Evolutionary conservation across 2,329 filamentous ascomycete genomes (phyloP), one percentile per base, ranked within the genome.

Genomic region (Tolypocladium ophioglossoides): DNA sequence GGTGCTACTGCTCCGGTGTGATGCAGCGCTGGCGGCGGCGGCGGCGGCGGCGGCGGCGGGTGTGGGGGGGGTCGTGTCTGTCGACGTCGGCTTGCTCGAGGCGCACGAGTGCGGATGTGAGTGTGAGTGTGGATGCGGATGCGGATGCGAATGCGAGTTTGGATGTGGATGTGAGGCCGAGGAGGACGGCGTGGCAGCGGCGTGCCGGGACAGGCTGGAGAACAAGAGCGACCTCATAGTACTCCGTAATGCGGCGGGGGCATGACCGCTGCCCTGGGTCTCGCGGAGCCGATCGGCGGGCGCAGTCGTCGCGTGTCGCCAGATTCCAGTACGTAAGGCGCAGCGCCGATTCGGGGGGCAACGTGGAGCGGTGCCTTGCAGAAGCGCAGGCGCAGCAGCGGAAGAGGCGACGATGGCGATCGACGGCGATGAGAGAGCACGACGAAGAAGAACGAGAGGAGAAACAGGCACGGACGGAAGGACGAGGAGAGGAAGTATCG

Each of bases 141-240:
- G 27, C 5, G 44, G 2, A 16, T 30, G 8, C 18, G 44, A n/a
- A 30, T 32, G 16, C 2, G 24, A 10, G 7, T 22, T 14, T n/a
- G 27, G 27, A 27, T 27, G 4, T 5, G 18, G 32, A 41, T 27
- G 51, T 27, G 52, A 50, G n/a, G 44, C 48, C 40, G 50, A 41
- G 51, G 48, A 22, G 12, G 47, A 20, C 0, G 44, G 18, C 27
- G 44, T 20, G 27, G 52, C 20, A 39, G 34, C 22, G 52, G 41
- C n/a, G 34, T 50, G 55, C 47, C 52, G 51, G 38, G 57, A 47
- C 47, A 41, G 50, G 51, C 38, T 53, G n/a, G 52, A 56, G 34
- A 57, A 57, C 32, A 57, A 22, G 18, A 53, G 51, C 24, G 52
- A 59, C 51, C 38, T 57, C 56, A 59, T 59, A 7, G 34, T 12